Evolutionary conservation across 768 basidiomycete genomes (phyloP), one percentile per base, ranked within the genome.

Genomic region (Suillus fuscotomentosus): DNA sequence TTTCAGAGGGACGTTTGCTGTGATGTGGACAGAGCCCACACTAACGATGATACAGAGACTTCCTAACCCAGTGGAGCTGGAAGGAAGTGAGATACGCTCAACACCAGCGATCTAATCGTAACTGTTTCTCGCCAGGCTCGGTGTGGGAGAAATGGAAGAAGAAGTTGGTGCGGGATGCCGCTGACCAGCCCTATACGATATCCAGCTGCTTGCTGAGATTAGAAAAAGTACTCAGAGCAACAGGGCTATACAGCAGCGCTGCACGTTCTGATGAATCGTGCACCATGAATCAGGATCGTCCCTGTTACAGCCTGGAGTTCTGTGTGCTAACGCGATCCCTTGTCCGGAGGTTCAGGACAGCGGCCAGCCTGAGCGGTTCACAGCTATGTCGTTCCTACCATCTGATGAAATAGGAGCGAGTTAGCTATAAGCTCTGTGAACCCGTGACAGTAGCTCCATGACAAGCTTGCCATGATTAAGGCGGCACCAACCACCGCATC

Each of bases 1-100:
- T 61, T 81, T 80, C 27, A 83, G 63, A 0, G 78, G 76, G 4
- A 83, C 77, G 0, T 51, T 42, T 20, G 73, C 70, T 10, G 60
- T 64, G 10, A 72, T 64, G 5, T 76, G 51, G 11, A 68, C 63
- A 24, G 68, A 65, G n/a, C 70, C 3, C 31, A 78, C 68, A 15
- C 65, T 76, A 53, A 81, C 71, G 1, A 75, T 72, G 3, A 82
- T 76, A 2, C 61, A 22, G 24, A 75, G 1, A 1, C 39, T 60
- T 22, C 71, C 72, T 14, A 69, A 48, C 11, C 39, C 43, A 15
- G 22, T 36, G 1, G 20, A 43, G 34, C 61, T 56, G 1, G 34
- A 39, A 14, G 61, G 11, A 39, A 75, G 66, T 7, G 60, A 62
- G 38, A 83, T 73, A 2, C 77, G 73, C n/a, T 67, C 66, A 3